Evolutionary conservation across 768 basidiomycete genomes (phyloP), one percentile per base, ranked within the genome.

Genomic region (Tubosaeta brunneosetosa): DNA sequence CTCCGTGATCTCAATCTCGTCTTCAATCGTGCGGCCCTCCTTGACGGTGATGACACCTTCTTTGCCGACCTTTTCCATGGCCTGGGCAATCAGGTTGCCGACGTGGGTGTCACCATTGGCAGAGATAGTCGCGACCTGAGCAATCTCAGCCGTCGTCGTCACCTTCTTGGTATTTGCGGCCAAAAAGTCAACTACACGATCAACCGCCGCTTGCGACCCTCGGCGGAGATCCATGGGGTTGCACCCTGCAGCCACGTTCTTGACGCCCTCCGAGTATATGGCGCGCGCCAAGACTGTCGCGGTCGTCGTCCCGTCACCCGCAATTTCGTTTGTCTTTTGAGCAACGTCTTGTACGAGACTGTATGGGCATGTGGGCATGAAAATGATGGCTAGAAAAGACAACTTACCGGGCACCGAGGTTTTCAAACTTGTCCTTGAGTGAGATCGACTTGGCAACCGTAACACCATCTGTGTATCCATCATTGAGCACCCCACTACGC

Each of bases 41-140:
- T 98, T 99, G 71, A 99, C 94, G 46, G 95, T 98, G 77, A 99
- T 98, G 66, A 98, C 95, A 70, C 95, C 95, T 74, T 99, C 95
- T 77, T 95, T 97, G 68, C 95, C 95, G 55, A 98, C 95, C 72
- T 97, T 97, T 75, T 98, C 95, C 95, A 97, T 99, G 1, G 95
- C 95, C 66, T 92, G 91, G 6, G 95, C 94, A 70, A 97, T 98
- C 65, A 99, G 81, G 67, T 86, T 85, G 42, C 95, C 94, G 56
- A 99, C 79, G 66, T 97, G 94, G 1, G 72, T 78, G 73, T 98
- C 95, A 33, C 82, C 78, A 52, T 83, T 83, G 11, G 90, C 83
- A 25, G 85, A 88, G 71, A 97, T 95, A 60, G 94, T 97, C n/a
- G 94, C 94, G 58, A 98, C 95, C 74, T 97, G 94, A 11, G 95